phyloP scores from a whole-genome alignment of 768 basidiomycete species.

The Amanita rimosa region DNA sequence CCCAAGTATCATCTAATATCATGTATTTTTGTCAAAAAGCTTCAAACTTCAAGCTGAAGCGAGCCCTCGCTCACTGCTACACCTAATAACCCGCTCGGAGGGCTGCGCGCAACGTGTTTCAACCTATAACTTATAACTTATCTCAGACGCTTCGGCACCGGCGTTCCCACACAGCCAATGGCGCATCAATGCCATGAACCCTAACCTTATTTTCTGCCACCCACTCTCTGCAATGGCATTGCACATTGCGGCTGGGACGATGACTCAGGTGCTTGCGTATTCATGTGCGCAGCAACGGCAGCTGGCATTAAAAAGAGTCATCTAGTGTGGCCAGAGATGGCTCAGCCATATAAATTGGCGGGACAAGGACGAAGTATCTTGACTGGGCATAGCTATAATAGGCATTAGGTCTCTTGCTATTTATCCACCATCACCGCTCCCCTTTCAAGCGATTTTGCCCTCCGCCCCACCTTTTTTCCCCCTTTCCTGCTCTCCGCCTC shows the following conservation, averaged over 20 bases:
- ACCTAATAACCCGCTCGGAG: no score
- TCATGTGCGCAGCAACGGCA: not conserved
- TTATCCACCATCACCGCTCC: conserved; percentile 29
- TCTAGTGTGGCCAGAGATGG: not conserved
- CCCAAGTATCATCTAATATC: no score
- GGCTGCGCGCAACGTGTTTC: conserved; percentile 6
- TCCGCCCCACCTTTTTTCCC: conserved; percentile 28
- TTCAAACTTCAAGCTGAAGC: no score
- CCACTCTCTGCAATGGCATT: no score
- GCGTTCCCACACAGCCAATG: conserved; percentile 4
- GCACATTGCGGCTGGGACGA: no score
- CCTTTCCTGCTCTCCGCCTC: conserved; percentile 27
- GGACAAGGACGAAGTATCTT: not conserved
- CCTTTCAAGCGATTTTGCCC: conserved; percentile 27
- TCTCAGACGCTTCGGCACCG: no score
- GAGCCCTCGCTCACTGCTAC: no score
- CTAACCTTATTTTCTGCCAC: conserved; percentile 4
- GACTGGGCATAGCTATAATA: conserved; percentile 5
- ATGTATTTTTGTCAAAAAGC: no score
- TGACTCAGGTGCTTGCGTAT: not conserved
- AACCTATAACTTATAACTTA: no score
- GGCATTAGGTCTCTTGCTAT: conserved; percentile 32
- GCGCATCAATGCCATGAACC: conserved; percentile 4
- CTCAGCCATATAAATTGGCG: not conserved
- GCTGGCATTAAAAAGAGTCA: no score